Evolutionary conservation across 805 yeast species (phyloP), one percentile per base, ranked within the genome.

Genomic region (Wickerhamomyces canadensis): DNA sequence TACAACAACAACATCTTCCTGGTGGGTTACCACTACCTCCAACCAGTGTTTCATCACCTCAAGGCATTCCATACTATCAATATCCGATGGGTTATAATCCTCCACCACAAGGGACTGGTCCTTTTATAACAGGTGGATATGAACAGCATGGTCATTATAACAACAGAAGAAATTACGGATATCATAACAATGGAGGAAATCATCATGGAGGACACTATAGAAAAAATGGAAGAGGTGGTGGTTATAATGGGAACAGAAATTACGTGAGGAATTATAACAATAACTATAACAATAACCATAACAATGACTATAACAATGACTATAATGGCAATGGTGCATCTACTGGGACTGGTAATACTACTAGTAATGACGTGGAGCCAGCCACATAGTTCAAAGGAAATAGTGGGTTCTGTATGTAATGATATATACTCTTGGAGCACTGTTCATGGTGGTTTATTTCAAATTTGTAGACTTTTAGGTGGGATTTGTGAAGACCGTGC

Each of bases 321-420:
- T 32, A 37, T 15, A 37, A 40, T n/a, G 44, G 47, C 18, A 39
- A 35, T 27, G 37, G 40, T 17, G 31, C 31, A 24, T 33, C 14
- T n/a, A 36, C n/a, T n/a, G n/a, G n/a, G n/a, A n/a, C n/a, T n/a
- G 22, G 33, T 25, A 25, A 26, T 18, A 29, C 23, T 12, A 3
- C 25, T 19, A 31, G 27, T n/a, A n/a, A n/a, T n/a, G n/a, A n/a
- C n/a, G n/a, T n/a, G n/a, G n/a, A n/a, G n/a, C n/a, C n/a, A n/a
- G n/a, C n/a, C n/a, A n/a, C n/a, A n/a, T n/a, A n/a, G n/a, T n/a
- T n/a, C n/a, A n/a, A n/a, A n/a, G n/a, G n/a, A n/a, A n/a, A n/a
- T n/a, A n/a, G n/a, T n/a, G n/a, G n/a, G n/a, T n/a, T n/a, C n/a
- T n/a, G n/a, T n/a, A n/a, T n/a, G n/a, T n/a, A n/a, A n/a, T n/a